A percentile compares a stretch with the other conserved stretches of the same genome.
Evolutionary conservation across 176 grass and related monocot genomes (phyloP).

Genomic region (Leersia perrieri): DNA sequence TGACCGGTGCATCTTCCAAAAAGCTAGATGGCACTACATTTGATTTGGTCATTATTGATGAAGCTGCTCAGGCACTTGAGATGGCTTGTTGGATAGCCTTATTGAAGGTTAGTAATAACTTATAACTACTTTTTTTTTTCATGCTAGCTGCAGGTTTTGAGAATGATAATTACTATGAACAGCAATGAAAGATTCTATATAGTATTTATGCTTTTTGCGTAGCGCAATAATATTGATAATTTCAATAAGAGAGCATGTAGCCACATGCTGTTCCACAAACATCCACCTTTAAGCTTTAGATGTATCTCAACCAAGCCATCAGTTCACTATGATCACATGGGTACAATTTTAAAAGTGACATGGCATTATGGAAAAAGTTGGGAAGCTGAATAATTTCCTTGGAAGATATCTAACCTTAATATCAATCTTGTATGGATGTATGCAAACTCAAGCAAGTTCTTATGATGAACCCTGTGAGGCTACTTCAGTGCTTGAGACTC

Average conservation of each 20-base stretch:
- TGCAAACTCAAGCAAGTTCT: not conserved
- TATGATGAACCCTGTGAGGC: not conserved
- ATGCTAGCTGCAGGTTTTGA: not conserved
- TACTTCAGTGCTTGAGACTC: not conserved
- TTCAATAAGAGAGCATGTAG: not conserved
- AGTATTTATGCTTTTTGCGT: not conserved
- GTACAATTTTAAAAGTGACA: not conserved
- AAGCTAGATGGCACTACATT: conserved; percentile 72
- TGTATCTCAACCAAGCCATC: not conserved
- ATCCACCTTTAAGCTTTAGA: not conserved
- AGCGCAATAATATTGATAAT: not conserved
- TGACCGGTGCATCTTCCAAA: conserved; percentile 88
- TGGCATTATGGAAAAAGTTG: not conserved
- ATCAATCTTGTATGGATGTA: not conserved
- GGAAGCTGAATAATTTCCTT: not conserved
- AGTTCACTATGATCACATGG: not conserved
- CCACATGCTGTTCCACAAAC: not conserved
- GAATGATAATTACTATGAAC: not conserved
- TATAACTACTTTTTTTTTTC: not conserved
- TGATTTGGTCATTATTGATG: conserved; percentile 97
- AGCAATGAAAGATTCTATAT: not conserved
- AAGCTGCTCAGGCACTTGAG: conserved; percentile 98
- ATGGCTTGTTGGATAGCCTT: conserved; percentile 95
- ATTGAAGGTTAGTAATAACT: conserved; percentile 65
- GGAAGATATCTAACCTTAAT: not conserved